phyloP scores from a whole-genome alignment of 2,329 filamentous ascomycete genomes.

The Monosporascus cannonballus region DNA sequence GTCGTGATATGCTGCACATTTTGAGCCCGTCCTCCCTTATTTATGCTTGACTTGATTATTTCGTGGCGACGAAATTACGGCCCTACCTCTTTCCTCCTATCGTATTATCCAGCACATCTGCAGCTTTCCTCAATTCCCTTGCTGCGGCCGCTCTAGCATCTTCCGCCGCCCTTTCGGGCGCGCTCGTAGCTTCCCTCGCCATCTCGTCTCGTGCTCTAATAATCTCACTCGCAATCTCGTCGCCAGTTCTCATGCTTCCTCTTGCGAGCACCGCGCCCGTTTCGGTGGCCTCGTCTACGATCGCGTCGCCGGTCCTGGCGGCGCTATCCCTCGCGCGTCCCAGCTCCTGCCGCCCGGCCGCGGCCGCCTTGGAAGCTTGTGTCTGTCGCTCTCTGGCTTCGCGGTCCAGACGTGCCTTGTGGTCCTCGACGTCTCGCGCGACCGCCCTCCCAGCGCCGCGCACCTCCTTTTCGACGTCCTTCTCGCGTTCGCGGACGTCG shows the following conservation, averaged over 20 bases:
- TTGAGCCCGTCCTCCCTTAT: too few species aligned
- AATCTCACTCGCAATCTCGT: too few species aligned
- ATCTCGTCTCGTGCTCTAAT: neutral
- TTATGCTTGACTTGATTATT: too few species aligned
- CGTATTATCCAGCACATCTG: neutral
- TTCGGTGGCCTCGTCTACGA: neutral
- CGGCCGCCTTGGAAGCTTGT: slow-evolving; percentile 3
- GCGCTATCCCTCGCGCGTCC: neutral
- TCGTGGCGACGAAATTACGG: too few species aligned
- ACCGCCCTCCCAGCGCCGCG: slow-evolving; percentile 9
- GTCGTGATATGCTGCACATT: too few species aligned
- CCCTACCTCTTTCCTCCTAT: too few species aligned
- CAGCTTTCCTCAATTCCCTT: neutral
- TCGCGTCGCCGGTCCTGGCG: neutral
- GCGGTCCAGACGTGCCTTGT: slow-evolving; percentile 8
- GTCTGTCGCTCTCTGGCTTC: slow-evolving; percentile 9
- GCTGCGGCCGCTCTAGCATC: neutral
- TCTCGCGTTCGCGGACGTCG: slow-evolving; percentile 14
- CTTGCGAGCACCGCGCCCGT: too few species aligned
- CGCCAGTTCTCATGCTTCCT: too few species aligned
- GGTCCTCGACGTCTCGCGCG: slow-evolving; percentile 10
- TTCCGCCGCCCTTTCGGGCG: neutral
- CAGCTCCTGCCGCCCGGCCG: slow-evolving; percentile 1
- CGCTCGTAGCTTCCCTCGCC: neutral
- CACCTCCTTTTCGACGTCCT: slow-evolving; percentile 11